These are phyloP conservation scores for Scheffersomyces insectosa DNA, from an alignment of 1,139 yeast genomes.

Conservation along the genomic window DNA sequence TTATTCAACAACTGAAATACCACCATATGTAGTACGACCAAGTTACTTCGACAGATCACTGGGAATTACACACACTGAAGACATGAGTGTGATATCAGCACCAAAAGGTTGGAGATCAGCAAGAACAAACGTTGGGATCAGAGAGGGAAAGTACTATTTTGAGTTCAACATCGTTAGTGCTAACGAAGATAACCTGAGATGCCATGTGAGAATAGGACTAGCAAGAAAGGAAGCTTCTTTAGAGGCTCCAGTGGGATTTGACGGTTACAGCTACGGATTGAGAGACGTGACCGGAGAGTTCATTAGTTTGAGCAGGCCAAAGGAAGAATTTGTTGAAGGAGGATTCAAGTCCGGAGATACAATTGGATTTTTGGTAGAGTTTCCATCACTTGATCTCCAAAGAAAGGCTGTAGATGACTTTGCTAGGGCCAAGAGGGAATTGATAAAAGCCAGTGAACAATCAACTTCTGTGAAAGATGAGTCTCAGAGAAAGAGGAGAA, in stretches of 20 bases:
- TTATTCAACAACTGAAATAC: constrained; percentile 74
- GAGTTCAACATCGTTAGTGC: constrained; percentile 63
- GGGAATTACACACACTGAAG: constrained; percentile 51
- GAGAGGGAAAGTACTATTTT: constrained; percentile 81
- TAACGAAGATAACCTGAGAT: constrained; percentile 30
- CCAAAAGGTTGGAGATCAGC: constrained; percentile 79
- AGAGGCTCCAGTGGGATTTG: constrained; percentile 96
- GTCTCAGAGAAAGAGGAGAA: constrained; percentile 18
- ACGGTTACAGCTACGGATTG: constrained; percentile 90
- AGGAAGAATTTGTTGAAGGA: constrained; percentile 35
- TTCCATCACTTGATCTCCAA: constrained; percentile 59
- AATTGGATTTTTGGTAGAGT: constrained; percentile 72
- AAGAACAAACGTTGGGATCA: constrained; percentile 70
- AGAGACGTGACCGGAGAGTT: constrained; percentile 81
- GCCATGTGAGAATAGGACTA: constrained; percentile 81
- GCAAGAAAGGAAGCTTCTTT: constrained; percentile 83
- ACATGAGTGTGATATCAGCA: constrained; percentile 50
- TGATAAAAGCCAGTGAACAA: not conserved
- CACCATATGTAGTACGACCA: constrained; percentile 64
- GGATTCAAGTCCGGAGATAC: constrained; percentile 77
- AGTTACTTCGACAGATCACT: constrained; percentile 74
- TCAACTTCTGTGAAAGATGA: constrained; percentile 12
- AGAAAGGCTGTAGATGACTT: constrained; percentile 25
- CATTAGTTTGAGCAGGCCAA: constrained; percentile 73
- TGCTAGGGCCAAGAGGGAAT: constrained; percentile 14